A percentile compares a stretch with the other conserved stretches of the same genome.
phyloP scores from a whole-genome alignment of 306 rosid species.

The Pterocarpus macrocarpus region DNA sequence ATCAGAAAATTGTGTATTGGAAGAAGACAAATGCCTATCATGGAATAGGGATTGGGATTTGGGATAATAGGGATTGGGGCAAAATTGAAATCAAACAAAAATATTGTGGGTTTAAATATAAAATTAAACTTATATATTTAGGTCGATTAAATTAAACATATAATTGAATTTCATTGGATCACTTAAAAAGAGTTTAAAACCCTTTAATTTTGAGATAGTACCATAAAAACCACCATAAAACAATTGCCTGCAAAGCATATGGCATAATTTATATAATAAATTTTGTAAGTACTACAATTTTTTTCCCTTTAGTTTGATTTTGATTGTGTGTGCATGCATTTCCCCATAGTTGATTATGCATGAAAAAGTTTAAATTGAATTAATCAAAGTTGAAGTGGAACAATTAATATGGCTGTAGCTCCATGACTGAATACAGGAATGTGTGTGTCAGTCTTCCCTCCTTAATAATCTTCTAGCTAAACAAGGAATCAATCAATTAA shows the following conservation, averaged over 20 bases:
- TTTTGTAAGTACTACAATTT: not conserved
- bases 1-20: no score
- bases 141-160: no score
- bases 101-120: no score
- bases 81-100: no score
- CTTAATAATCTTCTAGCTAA: not conserved
- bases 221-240: not conserved
- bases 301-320: not conserved
- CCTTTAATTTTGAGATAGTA: no score
- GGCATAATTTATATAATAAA: not conserved
- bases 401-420: not conserved
- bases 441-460: not conserved
- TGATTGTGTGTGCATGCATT: not conserved
- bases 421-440: not conserved
- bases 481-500: constrained; percentile 1
- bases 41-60: no score
- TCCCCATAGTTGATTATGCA: not conserved
- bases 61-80: no score
- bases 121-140: no score
- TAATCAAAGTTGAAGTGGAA: constrained; percentile 2
- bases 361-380: constrained; percentile 11
- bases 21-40: no score
- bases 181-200: no score
- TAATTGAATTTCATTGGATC: no score
- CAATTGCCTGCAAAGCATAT: not conserved